Conservation (phyloP, 805 yeast species). For the Candida succiphila region DNA sequence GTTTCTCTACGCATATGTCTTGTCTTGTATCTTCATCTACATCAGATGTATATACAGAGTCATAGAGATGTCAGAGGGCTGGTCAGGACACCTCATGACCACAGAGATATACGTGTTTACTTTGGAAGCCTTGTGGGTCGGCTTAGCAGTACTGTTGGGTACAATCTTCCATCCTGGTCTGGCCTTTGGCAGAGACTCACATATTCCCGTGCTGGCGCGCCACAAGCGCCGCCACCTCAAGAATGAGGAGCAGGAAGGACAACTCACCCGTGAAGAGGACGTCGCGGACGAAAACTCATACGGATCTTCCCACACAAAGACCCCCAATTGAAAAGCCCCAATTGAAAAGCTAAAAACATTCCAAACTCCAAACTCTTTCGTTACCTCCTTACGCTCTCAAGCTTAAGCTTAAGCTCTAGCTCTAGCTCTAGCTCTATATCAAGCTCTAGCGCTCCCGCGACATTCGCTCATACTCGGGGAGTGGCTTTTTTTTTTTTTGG, state of each 20-base stretch:
- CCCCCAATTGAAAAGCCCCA: too few relatives aligned
- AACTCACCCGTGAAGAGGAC: background rate
- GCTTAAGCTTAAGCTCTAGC: background rate
- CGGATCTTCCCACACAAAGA: too few relatives aligned
- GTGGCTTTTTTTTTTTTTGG: too few relatives aligned
- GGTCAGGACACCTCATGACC: slow-evolving; percentile 52
- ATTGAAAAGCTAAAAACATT: too few relatives aligned
- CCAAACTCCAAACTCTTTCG: too few relatives aligned
- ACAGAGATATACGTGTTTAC: slow-evolving; percentile 47
- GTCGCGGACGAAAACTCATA: too few relatives aligned
- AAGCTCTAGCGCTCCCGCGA: too few relatives aligned
- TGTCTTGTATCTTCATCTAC: slow-evolving; percentile 38
- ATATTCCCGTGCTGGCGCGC: slow-evolving; percentile 1
- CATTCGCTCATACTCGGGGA: too few relatives aligned
- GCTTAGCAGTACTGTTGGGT: slow-evolving; percentile 32
- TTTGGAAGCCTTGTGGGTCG: slow-evolving; percentile 54
- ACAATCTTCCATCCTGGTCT: slow-evolving; percentile 55
- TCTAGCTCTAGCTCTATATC: too few relatives aligned
- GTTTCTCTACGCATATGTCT: slow-evolving; percentile 24
- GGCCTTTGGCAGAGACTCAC: slow-evolving; percentile 23
- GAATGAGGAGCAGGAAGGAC: background rate
- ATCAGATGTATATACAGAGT: slow-evolving; percentile 64
- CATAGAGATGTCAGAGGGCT: slow-evolving; percentile 59
- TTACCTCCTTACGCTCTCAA: background rate
- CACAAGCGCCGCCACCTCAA: too few relatives aligned